Conservation (phyloP, 2,329 filamentous ascomycete genomes). For the Neofusicoccum parvum region DNA sequence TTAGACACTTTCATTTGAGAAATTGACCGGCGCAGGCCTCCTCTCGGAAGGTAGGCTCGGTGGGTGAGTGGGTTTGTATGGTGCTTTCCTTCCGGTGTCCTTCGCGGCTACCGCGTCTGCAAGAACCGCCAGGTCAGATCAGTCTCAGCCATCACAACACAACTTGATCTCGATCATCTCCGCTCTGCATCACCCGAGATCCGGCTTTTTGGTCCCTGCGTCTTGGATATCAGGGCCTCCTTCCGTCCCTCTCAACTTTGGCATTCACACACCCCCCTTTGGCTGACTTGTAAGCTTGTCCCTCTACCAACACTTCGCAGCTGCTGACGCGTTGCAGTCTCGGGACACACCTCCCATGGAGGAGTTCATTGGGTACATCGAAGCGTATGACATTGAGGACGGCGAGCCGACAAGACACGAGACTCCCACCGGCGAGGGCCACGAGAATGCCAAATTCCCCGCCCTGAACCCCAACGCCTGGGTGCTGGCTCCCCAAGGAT, state of each 20-base stretch:
- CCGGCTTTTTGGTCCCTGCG: neutral
- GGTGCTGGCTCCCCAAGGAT: slow-evolving; percentile 16
- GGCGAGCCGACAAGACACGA: neutral
- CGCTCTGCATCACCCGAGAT: neutral
- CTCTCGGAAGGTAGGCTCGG: neutral
- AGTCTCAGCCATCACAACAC: neutral
- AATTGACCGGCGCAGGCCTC: too few species aligned
- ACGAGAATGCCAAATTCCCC: slow-evolving; percentile 9
- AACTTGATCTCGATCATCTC: slow-evolving; percentile 1
- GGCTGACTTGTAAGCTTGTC: neutral
- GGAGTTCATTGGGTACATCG: slow-evolving; percentile 15
- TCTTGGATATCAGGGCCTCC: neutral
- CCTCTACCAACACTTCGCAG: neutral
- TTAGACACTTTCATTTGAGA: too few species aligned
- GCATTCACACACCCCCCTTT: neutral
- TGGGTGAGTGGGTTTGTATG: neutral
- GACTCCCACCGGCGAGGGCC: neutral
- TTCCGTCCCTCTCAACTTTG: neutral
- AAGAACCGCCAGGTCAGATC: too few species aligned
- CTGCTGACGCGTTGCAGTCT: neutral
- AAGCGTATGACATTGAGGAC: slow-evolving; percentile 11
- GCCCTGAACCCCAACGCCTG: slow-evolving; percentile 6
- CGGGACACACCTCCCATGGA: neutral
- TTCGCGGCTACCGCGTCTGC: neutral
- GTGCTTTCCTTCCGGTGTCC: too few species aligned